Percentiles rank a stretch among this genome's conserved stretches.
phyloP scores from a whole-genome alignment of 163 green algal genomes.

The Chlorella variabilis region DNA sequence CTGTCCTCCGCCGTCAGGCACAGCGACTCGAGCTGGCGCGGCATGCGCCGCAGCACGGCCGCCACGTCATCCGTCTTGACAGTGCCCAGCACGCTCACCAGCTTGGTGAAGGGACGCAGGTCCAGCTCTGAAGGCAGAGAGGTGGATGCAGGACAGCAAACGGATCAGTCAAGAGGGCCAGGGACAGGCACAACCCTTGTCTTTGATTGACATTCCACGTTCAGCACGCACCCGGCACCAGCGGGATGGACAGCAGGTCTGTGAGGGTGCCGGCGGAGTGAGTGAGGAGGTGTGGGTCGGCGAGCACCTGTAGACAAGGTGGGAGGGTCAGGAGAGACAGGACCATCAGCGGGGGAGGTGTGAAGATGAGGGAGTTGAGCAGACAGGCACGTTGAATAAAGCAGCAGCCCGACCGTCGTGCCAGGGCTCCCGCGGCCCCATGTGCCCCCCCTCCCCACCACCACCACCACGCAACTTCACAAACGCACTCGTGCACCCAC shows the following conservation, averaged over 20 bases:
- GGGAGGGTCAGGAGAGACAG: neutral
- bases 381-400: too few species aligned
- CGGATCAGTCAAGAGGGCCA: neutral
- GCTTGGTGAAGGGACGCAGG: constrained; percentile 33
- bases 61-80: constrained; percentile 1
- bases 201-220: too few species aligned
- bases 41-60: constrained; percentile 33
- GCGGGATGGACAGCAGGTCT: constrained; percentile 19
- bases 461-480: neutral
- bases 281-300: neutral
- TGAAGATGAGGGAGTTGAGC: neutral
- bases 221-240: constrained; percentile 10
- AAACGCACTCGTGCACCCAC: neutral
- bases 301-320: constrained; percentile 7
- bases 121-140: constrained; percentile 10
- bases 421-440: too few species aligned
- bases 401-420: too few species aligned
- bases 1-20: constrained; percentile 11
- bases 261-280: constrained; percentile 21
- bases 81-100: constrained; percentile 29
- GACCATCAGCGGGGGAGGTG: neutral
- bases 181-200: too few species aligned
- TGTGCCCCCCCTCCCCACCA: too few species aligned
- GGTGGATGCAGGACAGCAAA: neutral
- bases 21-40: constrained; percentile 11